Base-by-base conservation (phyloP, 1,284 basidiomycete species). In the Malassezia caprae region DNA sequence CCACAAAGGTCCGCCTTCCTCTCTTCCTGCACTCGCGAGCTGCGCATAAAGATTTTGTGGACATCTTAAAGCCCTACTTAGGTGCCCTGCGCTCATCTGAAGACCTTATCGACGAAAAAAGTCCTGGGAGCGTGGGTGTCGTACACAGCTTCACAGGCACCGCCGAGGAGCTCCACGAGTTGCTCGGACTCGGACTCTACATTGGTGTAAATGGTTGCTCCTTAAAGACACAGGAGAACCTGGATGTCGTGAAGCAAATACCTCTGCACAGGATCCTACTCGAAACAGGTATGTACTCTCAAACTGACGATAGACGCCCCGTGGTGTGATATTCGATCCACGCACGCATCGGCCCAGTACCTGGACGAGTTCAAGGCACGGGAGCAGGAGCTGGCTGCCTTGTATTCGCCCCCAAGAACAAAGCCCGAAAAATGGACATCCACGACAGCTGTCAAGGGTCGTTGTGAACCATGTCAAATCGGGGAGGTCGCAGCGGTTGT, bases 101-200 rank as follows among this genome's bases (percentile, higher is more conserved):
- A 21, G 27, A 57, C 19, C 56, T 59, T 27, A 21, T 34, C 1
- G 11, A 49, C 2, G 45, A 53, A 17, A 32, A 24, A 6, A 49
- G 39, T 19, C 28, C 39, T 12, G 42, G 39, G 15, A 59, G 53
- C 8, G 58, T 69, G 0, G 72, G 72, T 23, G 87, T 90, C 8
- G 87, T 89, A 8, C 90, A 91, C 75, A 87, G 84, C 63, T 90
- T 90, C 75, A 90, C 88, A 0, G 89, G 88, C 0, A 82, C 81
- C 0, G 61, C 71, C 1, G 79, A 80, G 23, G 87, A 91, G 72
- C 82, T 82, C 43, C 67, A 76, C 8, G 86, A 91, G 68, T 76
- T 88, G 52, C 82, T 90, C 15, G 53, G 56, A 12, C 50, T 72
- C 19, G 68, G 67, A 4, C 58, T 70, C 8, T 72, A 57, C 44